Conservation (phyloP, 257 asterid species). For the Ehretia macrophylla region DNA sequence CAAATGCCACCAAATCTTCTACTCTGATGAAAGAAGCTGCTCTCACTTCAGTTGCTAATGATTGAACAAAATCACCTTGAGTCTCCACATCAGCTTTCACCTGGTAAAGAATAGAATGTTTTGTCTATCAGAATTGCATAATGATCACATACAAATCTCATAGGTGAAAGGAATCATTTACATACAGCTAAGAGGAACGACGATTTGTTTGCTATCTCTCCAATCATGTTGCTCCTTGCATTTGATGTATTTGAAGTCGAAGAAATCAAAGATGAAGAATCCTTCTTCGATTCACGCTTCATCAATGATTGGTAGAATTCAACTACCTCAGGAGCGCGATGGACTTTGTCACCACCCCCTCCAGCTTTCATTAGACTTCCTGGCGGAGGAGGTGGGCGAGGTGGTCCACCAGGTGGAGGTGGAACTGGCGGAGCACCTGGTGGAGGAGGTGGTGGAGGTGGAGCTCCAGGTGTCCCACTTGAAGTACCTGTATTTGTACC, state of each 20-base stretch:
- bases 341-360: constrained; percentile 77
- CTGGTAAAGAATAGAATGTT: constrained; percentile 30
- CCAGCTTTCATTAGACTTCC: constrained; percentile 55
- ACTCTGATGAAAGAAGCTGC: constrained; percentile 60
- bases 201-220: constrained; percentile 93
- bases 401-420: constrained; percentile 83
- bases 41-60: constrained; percentile 87
- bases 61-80: constrained; percentile 90
- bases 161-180: constrained; percentile 17
- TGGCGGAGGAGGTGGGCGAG: constrained; percentile 92
- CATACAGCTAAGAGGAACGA: constrained; percentile 90
- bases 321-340: constrained; percentile 96
- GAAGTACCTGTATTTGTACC: constrained; percentile 23
- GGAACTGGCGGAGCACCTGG: constrained; percentile 41
- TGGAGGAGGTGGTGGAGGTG: constrained; percentile 73
- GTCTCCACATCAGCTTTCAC: constrained; percentile 98
- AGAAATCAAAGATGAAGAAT: constrained; percentile 44
- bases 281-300: constrained; percentile 91
- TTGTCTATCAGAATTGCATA: not conserved
- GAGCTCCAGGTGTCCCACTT: constrained; percentile 31
- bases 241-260: constrained; percentile 54
- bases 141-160: too few species aligned
- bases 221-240: constrained; percentile 94
- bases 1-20: constrained; percentile 81
- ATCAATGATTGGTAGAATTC: constrained; percentile 87